These are phyloP conservation scores for Chrysopogon serrulatus DNA, from an alignment of 176 grass and related monocot species.

Conservation along the genomic window DNA sequence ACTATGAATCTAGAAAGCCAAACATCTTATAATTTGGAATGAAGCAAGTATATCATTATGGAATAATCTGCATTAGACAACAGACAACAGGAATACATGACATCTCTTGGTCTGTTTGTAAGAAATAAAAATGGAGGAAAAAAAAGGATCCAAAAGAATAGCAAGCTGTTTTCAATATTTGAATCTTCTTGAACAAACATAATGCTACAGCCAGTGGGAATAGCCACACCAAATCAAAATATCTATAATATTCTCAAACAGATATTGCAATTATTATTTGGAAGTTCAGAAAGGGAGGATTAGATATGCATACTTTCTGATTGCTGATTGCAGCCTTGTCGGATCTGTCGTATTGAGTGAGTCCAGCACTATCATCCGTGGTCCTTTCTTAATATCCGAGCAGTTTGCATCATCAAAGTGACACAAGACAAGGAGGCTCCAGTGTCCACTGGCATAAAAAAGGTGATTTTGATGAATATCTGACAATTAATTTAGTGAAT, in stretches of 20 bases:
- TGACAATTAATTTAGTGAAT: neutral
- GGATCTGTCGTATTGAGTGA: conserved; percentile 68
- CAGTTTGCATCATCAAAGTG: conserved; percentile 58
- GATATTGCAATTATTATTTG: conserved; percentile 6
- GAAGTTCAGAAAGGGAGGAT: neutral
- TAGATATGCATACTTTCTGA: conserved; percentile 47
- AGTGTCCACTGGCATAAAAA: conserved; percentile 59
- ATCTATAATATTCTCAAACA: neutral
- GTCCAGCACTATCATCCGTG: conserved; percentile 88
- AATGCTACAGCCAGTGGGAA: neutral
- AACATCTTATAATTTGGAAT: too few species aligned
- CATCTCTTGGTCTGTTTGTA: neutral
- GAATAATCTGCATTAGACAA: neutral
- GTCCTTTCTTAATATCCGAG: conserved; percentile 44
- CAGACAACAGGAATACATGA: neutral
- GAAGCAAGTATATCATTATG: neutral
- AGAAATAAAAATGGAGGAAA: neutral
- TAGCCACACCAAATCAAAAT: neutral
- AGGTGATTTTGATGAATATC: neutral
- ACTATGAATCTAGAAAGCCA: too few species aligned
- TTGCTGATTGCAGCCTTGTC: conserved; percentile 43
- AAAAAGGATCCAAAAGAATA: neutral
- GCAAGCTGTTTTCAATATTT: neutral
- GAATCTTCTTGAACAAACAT: neutral
- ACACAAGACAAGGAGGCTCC: conserved; percentile 94